Percentiles rank a stretch among this genome's conserved stretches.
These are phyloP conservation scores for Fusarium haematococcum DNA, from an alignment of 2,329 filamentous ascomycete species.

Conservation along the genomic window DNA sequence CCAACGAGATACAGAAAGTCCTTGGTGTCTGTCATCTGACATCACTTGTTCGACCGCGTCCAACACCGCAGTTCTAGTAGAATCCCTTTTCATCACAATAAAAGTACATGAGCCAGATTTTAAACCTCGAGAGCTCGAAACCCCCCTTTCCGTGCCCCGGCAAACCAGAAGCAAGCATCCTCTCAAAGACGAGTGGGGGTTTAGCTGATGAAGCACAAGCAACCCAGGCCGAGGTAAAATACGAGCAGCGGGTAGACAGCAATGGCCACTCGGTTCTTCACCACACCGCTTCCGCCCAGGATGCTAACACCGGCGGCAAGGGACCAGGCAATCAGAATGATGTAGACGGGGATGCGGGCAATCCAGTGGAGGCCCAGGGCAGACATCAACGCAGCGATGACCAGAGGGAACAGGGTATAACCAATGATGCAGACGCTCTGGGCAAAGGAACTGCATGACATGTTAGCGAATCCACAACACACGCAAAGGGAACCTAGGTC, in stretches of 20 bases:
- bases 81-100: constrained; percentile 23
- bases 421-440: constrained; percentile 98
- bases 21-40: constrained; percentile 4
- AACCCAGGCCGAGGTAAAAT: constrained; percentile 93
- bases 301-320: constrained; percentile 96
- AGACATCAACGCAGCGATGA: constrained; percentile 90
- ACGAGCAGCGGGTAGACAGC: constrained; percentile 95
- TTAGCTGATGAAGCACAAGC: constrained; percentile 96
- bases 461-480: constrained; percentile 32
- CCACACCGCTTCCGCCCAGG: constrained; percentile 91
- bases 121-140: neutral
- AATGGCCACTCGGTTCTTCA: constrained; percentile 92
- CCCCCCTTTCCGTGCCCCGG: constrained; percentile 1
- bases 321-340: constrained; percentile 90
- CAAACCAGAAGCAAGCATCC: neutral
- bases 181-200: neutral
- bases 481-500: neutral
- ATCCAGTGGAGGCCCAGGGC: constrained; percentile 84
- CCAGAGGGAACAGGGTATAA: constrained; percentile 96
- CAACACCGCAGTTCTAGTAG: constrained; percentile 24
- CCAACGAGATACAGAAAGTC: constrained; percentile 5
- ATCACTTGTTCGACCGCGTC: constrained; percentile 4
- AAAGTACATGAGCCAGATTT: constrained; percentile 32
- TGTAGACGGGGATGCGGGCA: constrained; percentile 88
- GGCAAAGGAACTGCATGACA: constrained; percentile 82